A percentile compares a stretch with the other conserved stretches of the same genome.
phyloP scores from a whole-genome alignment of 306 rosid genomes.

The Vigna unguiculata region DNA sequence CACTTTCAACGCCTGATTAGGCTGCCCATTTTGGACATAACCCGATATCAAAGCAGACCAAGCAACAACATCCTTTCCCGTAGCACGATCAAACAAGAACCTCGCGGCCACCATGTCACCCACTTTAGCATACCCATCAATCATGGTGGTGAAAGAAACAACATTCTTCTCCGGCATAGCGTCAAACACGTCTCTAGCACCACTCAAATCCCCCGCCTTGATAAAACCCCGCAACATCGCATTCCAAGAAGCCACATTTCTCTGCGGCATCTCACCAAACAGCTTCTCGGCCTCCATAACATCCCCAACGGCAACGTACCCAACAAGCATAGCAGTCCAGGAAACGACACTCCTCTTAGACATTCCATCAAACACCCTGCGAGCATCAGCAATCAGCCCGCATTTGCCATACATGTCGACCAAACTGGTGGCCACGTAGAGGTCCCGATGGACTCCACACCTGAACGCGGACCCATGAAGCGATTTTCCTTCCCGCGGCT shows the following conservation, averaged over 20 bases:
- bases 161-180: conserved; percentile 74
- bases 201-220: conserved; percentile 60
- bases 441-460: conserved; percentile 62
- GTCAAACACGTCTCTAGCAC: conserved; percentile 65
- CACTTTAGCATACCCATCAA: conserved; percentile 79
- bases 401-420: conserved; percentile 76
- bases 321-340: conserved; percentile 64
- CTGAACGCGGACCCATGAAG: conserved; percentile 72
- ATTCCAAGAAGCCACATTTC: conserved; percentile 57
- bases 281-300: conserved; percentile 51
- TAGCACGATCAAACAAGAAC: conserved; percentile 60
- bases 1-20: conserved; percentile 58
- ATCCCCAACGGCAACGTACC: conserved; percentile 54
- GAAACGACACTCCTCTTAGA: conserved; percentile 56
- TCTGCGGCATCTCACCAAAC: conserved; percentile 55
- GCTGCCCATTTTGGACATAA: conserved; percentile 71
- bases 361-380: conserved; percentile 67
- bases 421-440: conserved; percentile 72
- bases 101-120: conserved; percentile 77
- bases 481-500: conserved; percentile 52
- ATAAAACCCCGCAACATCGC: conserved; percentile 62
- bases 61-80: conserved; percentile 61
- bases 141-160: conserved; percentile 73
- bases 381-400: conserved; percentile 57
- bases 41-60: conserved; percentile 84